Evolutionary conservation across 2,329 filamentous ascomycete species (phyloP), one percentile per base, ranked within the genome.

Genomic region (Neopestalotiopsis clavispora): DNA sequence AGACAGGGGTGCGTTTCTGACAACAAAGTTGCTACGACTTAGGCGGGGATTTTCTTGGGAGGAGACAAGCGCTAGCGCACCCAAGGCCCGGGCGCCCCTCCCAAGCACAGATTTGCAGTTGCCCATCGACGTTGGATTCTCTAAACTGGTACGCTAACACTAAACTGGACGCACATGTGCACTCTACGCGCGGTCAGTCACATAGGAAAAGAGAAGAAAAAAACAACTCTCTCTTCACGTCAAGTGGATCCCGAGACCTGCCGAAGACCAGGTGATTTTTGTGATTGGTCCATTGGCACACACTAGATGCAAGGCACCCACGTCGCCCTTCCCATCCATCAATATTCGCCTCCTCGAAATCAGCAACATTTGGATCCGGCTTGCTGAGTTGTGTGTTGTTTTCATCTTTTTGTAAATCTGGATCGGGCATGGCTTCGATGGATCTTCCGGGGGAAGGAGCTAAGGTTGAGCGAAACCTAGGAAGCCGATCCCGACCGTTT

Each of bases 1-100:
- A 75, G 75, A 78, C 77, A 78, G 77, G 77, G 77, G 74, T 78
- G 69, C 75, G 76, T 74, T 78, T 75, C 69, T 72, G 67, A 69
- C 67, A 69, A 73, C 59, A 74, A 74, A 72, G 62, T 72, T 66
- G 70, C 70, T 68, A 70, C 14, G 70, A 69, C 75, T 77, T 77
- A 71, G 75, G 75, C 77, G 76, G 75, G 72, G 74, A 68, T 71
- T 77, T 73, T 62, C 9, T 59, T 59, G 10, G 4, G 12, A 17
- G 23, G 23, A 9, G 56, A 20, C 23, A 30, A 65, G 65, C 68
- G 58, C 65, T 67, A 57, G 52, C 17, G 42, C 13, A 38, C 34
- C 34, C 34, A 38, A 10, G 34, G 10, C 34, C 34, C 34, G 34
- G 34, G 34, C 34, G 34, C 34, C 34, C 34, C 34, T 38, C 34